These are phyloP conservation scores for Xylariaceae sp. DNA, from an alignment of 2,329 filamentous ascomycete species.

Conservation along the genomic window DNA sequence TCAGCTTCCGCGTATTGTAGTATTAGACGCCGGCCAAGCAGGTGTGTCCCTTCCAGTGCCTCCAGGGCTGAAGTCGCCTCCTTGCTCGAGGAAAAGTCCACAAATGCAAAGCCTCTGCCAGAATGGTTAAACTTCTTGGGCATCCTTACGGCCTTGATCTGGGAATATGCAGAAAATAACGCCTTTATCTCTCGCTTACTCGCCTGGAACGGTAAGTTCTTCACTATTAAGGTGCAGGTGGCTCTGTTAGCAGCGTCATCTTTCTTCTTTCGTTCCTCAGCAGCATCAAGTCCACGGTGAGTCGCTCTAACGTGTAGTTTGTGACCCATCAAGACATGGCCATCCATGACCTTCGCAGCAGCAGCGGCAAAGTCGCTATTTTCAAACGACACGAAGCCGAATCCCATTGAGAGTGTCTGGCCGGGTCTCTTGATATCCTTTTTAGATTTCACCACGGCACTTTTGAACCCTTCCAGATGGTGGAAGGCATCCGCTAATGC, in stretches of 20 bases:
- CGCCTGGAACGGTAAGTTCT: slow-evolving; percentile 95
- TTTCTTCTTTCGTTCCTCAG: slow-evolving; percentile 75
- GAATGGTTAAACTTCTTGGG: slow-evolving; percentile 91
- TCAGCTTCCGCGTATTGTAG: slow-evolving; percentile 90
- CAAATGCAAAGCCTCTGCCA: slow-evolving; percentile 92
- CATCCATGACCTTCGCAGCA: slow-evolving; percentile 82
- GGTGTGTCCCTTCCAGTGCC: slow-evolving; percentile 85
- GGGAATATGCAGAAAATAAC: slow-evolving; percentile 78
- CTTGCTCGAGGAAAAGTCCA: slow-evolving; percentile 85
- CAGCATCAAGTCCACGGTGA: slow-evolving; percentile 81
- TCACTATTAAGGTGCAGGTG: slow-evolving; percentile 85
- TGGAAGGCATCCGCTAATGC: slow-evolving; percentile 73
- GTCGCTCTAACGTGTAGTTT: slow-evolving; percentile 80
- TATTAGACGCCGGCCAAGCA: slow-evolving; percentile 83
- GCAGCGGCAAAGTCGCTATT: slow-evolving; percentile 73
- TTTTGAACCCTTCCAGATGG: slow-evolving; percentile 80
- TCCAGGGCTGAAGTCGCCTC: slow-evolving; percentile 90
- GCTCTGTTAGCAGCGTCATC: slow-evolving; percentile 80
- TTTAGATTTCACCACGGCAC: slow-evolving; percentile 88
- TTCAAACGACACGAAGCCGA: slow-evolving; percentile 88
- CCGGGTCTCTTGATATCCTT: slow-evolving; percentile 85
- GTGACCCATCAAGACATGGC: slow-evolving; percentile 80
- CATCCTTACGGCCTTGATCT: slow-evolving; percentile 86
- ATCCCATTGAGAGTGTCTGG: slow-evolving; percentile 91
- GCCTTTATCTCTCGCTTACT: slow-evolving; percentile 87